Evolutionary conservation across 2,329 filamentous ascomycete genomes (phyloP), one percentile per base, ranked within the genome.

Genomic region (Cordyceps fumosorosea): DNA sequence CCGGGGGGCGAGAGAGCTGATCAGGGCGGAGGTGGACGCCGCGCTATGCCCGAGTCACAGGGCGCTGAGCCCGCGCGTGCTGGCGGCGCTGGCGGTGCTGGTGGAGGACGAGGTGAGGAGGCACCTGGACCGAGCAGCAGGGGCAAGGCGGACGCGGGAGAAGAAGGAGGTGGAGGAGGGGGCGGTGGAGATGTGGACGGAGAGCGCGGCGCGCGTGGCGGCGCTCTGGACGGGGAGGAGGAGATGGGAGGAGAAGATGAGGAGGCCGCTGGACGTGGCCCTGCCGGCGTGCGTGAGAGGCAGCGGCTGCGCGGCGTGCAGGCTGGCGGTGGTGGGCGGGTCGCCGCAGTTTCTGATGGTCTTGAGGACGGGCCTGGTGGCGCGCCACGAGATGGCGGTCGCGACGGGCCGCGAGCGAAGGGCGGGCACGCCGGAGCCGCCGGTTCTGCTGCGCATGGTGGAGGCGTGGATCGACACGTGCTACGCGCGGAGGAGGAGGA

Each of bases 301-400:
- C 79, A 4, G 73, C 16, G n/a, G 62, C 1, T 86, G 83, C 64
- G 78, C 83, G 66, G 82, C 81, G 1, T 86, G 83, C 64, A 78
- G 82, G 32, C 69, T 85, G 14, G 75, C 80, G 1, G 73, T 74
- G 3, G 67, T 86, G 0, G 82, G 82, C 2, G 78, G 77, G 0
- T 73, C 75, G 37, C 69, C 67, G 5, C 68, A 73, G 18, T 65
- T 77, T 1, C 69, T 86, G 2, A 68, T 72, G 6, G 80, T 82
- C 66, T 66, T 86, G 37, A 70, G 77, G 32, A 76, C 79, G 3
- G 71, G 74, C 47, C 66, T 84, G 60, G 32, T 77, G 11, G 75
- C 76, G 37, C 75, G 81, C 40, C 65, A 65, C 24, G 51, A 62
- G 8, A 37, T 57, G 29, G 37, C 34, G 12, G 18, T 3, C 26